Evolutionary conservation across 768 basidiomycete genomes (phyloP), one percentile per base, ranked within the genome.

Genomic region (Amanita phalloides): DNA sequence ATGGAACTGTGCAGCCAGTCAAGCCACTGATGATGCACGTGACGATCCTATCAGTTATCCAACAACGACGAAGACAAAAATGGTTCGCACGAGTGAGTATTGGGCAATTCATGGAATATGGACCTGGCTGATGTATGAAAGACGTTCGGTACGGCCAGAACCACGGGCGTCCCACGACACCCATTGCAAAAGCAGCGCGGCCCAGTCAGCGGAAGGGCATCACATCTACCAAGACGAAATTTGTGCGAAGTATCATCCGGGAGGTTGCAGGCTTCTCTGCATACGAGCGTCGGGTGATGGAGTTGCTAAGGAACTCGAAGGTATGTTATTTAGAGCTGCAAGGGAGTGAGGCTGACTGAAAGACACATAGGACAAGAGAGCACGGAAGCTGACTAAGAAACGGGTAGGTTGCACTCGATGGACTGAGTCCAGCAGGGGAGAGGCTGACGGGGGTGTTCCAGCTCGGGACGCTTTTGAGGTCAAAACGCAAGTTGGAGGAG

Each of bases 401-500:
- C 85, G 93, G 78, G 95, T 96, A 64, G 61, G 85, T 81, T 48
- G 49, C 33, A 33, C 13, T 39, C 3, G 6, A n/a, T 8, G 53
- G 21, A 41, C 11, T 35, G 4, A 17, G 17, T 17, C 17, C 17
- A 17, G 26, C 6, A 21, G 25, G 9, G 17, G 33, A 53, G 48
- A 41, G 50, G 46, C 53, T 53, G 38, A 54, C 26, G 13, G 38
- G 13, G 26, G 35, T 39, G 50, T 50, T 52, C 42, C 62, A 93
- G 92, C 85, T 99, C 64, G 96, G 96, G 35, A 98, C 96, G n/a
- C 80, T 98, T 60, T 76, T 94, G 65, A 91, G 96, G 61, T 95
- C 94, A 60, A 99, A 98, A 76, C 86, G 92, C 76, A 99, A 99
- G 81, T 71, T 99, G 66, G 96, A 99, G 73, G 95, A 99, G 74